phyloP scores from a whole-genome alignment of 768 basidiomycete species.

The Brasilioporus rufonigricans region DNA sequence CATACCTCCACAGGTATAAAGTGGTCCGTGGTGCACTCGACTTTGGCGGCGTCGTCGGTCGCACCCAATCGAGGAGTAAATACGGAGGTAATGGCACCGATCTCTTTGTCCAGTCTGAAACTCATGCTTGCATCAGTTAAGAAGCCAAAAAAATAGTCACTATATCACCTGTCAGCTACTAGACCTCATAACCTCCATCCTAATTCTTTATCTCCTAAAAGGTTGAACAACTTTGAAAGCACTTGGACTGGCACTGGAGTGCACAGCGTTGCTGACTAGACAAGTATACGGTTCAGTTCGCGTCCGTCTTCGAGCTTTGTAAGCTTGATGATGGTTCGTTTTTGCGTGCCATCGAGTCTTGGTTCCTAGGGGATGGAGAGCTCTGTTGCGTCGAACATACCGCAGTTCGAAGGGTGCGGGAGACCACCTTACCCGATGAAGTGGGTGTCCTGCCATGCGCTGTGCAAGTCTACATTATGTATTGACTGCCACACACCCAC shows the following conservation, averaged over 20 bases:
- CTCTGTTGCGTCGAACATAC: no score
- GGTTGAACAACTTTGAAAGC: not conserved
- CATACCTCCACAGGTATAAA: constrained; percentile 69
- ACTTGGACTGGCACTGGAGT: not conserved
- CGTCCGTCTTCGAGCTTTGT: no score
- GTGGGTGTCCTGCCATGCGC: no score
- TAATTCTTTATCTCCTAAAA: no score
- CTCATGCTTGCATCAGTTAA: constrained; percentile 51
- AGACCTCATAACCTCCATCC: not conserved
- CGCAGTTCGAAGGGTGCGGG: no score
- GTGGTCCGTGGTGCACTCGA: constrained; percentile 91
- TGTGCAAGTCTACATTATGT: no score
- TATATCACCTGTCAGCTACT: no score
- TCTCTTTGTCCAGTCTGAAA: not conserved
- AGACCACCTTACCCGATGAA: no score
- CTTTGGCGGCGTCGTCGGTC: constrained; percentile 84
- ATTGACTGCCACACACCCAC: no score
- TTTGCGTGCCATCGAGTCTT: no score
- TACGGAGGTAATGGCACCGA: constrained; percentile 72
- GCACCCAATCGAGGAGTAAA: constrained; percentile 79
- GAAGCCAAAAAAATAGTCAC: constrained; percentile 85
- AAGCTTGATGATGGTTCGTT: no score
- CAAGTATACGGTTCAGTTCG: not conserved
- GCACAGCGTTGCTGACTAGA: not conserved
- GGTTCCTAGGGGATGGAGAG: no score